Conservation (phyloP, 805 yeast species). For the Maudiozyma turicensis region DNA sequence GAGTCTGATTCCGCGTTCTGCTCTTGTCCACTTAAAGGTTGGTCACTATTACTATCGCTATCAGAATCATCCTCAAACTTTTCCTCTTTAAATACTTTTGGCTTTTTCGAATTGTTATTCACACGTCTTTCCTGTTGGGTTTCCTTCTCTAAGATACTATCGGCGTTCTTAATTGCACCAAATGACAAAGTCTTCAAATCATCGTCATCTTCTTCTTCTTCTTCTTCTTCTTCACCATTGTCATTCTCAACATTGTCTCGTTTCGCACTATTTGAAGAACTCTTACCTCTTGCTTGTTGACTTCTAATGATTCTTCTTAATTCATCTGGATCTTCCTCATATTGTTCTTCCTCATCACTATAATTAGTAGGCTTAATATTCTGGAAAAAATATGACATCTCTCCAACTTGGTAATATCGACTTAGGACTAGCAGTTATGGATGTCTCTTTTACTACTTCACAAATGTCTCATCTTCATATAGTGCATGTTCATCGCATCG, state of each 20-base stretch:
- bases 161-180: constrained; percentile 55
- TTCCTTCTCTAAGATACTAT: constrained; percentile 32
- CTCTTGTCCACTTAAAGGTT: constrained; percentile 7
- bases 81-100: constrained; percentile 6
- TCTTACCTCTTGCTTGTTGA: neutral
- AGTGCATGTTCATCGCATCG: too few species aligned
- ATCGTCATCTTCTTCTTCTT: constrained; percentile 30
- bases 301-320: constrained; percentile 27
- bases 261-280: constrained; percentile 1
- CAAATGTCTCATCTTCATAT: neutral
- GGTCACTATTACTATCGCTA: constrained; percentile 5
- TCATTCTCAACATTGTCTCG: neutral
- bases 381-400: constrained; percentile 28
- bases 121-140: constrained; percentile 8
- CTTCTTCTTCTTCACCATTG: neutral
- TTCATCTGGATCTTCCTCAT: constrained; percentile 12
- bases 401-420: neutral
- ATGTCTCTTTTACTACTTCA: too few species aligned
- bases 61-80: constrained; percentile 3
- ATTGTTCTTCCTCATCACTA: constrained; percentile 25
- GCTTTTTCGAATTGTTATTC: constrained; percentile 3
- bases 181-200: constrained; percentile 49
- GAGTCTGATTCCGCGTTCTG: constrained; percentile 1
- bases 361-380: constrained; percentile 22
- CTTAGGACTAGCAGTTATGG: neutral